Evolutionary conservation across 805 yeast genomes (phyloP).

Genomic region (Sungouiella blattae): DNA sequence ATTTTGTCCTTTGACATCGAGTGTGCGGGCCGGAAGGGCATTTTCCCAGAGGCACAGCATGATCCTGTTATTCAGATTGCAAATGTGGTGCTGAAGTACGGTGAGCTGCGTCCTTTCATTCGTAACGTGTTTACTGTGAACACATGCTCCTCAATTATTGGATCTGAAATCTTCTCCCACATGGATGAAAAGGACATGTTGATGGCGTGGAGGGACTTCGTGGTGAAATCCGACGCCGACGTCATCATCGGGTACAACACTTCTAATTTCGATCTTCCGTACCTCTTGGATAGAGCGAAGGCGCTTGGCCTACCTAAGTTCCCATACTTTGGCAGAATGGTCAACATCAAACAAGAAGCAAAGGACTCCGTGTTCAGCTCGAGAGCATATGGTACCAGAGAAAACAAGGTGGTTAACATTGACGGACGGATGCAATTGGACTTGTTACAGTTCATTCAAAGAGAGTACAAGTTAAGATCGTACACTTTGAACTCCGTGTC

Average conservation of each 20-base stretch:
- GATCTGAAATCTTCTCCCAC: constrained; percentile 81
- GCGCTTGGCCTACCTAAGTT: constrained; percentile 64
- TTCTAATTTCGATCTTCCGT: constrained; percentile 93
- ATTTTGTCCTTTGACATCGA: constrained; percentile 94
- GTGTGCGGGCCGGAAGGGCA: constrained; percentile 96
- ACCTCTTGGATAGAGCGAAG: constrained; percentile 79
- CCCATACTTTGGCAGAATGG: constrained; percentile 84
- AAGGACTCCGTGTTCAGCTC: constrained; percentile 85
- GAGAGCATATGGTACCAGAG: constrained; percentile 94
- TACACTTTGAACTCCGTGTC: constrained; percentile 94
- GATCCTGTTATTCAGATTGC: constrained; percentile 98
- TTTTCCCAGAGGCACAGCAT: constrained; percentile 89
- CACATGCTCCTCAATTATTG: constrained; percentile 89
- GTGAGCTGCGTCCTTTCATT: constrained; percentile 84
- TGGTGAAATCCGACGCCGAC: constrained; percentile 86
- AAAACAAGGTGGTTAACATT: constrained; percentile 83
- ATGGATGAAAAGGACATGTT: constrained; percentile 79
- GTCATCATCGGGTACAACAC: constrained; percentile 95
- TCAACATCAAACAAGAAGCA: constrained; percentile 65
- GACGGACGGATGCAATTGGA: constrained; percentile 97
- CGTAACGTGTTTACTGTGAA: constrained; percentile 92
- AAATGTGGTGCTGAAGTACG: constrained; percentile 81
- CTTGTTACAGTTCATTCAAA: constrained; percentile 83
- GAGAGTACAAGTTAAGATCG: constrained; percentile 92
- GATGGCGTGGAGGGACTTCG: constrained; percentile 80